Evolutionary conservation across 768 basidiomycete genomes (phyloP), one percentile per base, ranked within the genome.

Genomic region (Termitomyces sp.): DNA sequence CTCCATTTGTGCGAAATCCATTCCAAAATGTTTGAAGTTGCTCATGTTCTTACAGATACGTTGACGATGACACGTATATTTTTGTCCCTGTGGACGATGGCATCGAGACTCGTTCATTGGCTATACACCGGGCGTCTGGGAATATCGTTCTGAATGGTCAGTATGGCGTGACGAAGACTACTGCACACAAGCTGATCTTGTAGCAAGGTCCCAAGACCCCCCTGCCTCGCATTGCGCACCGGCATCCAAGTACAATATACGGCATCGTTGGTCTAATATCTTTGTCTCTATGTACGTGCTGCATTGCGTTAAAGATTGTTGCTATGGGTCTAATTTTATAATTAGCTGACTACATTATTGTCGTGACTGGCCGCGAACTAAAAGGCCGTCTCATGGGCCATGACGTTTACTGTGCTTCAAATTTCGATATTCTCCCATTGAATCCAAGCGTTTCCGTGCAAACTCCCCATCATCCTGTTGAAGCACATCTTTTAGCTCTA

Each of bases 361-460:
- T 97, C 41, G 79, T 98, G 60, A 97, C 93, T 43, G 87, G 86
- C 27, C 85, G 94, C 46, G 86, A 87, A 62, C 82, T 86, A 34
- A 84, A 82, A 61, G 90, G 88, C 14, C 82, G 87, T 57, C 76
- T 98, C 58, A 84, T 94, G 76, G 84, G 88, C 4, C 85, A 96
- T 61, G 87, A 95, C 59, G 78, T 99, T 64, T 98, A 91, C 74
- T 85, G 86, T 48, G 93, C 93, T 13, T 88, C 89, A 22, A 90
- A 94, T 67, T 98, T 92, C 70, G 88, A 93, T 57, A 86, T 98
- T 53, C 86, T 97, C 46, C 94, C 97, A 5, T 74, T 98, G 47
- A 85, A 88, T 58, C 83, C 86, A 22, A 79, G 84, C 55, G 74
- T 91, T 44, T 83, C 87, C 27, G 79, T 82, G 5, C 77, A 83